Evolutionary conservation across 2,329 filamentous ascomycete genomes (phyloP).

Genomic region (Chrysoporthe puriensis): DNA sequence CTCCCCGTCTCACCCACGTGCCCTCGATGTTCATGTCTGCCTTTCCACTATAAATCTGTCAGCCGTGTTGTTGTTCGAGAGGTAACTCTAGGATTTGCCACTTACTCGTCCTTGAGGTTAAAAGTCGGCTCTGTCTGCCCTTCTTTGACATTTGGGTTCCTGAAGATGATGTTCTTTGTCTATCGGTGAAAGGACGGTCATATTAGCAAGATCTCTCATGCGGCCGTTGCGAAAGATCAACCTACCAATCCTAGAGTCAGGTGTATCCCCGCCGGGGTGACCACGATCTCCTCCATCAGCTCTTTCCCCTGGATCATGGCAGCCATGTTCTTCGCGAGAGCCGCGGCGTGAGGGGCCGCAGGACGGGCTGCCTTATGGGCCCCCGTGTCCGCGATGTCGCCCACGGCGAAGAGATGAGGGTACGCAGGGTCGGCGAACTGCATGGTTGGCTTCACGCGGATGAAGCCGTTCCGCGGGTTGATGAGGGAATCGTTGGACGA

Average conservation of each 20-base stretch:
- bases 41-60: slow-evolving; percentile 32
- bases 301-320: slow-evolving; percentile 42
- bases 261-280: slow-evolving; percentile 43
- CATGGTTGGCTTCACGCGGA: slow-evolving; percentile 49
- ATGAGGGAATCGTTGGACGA: slow-evolving; percentile 32
- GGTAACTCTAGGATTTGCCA: not conserved
- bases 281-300: slow-evolving; percentile 36
- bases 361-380: slow-evolving; percentile 50
- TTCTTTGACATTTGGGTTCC: slow-evolving; percentile 36
- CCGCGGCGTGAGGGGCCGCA: slow-evolving; percentile 46
- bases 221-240: not conserved
- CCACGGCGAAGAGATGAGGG: slow-evolving; percentile 53
- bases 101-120: slow-evolving; percentile 39
- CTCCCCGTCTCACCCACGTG: slow-evolving; percentile 37
- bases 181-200: slow-evolving; percentile 12
- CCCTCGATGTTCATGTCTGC: slow-evolving; percentile 39
- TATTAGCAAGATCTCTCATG: not conserved
- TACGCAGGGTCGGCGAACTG: slow-evolving; percentile 45
- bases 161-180: slow-evolving; percentile 39
- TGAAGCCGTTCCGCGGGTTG: slow-evolving; percentile 39
- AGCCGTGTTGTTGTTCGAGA: not conserved
- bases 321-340: slow-evolving; percentile 51
- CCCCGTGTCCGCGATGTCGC: slow-evolving; percentile 54
- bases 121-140: slow-evolving; percentile 36
- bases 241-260: slow-evolving; percentile 44